Evolutionary conservation across 202 grass and related monocot genomes (phyloP), one percentile per base, ranked within the genome.

Genomic region (Setaria viridis): DNA sequence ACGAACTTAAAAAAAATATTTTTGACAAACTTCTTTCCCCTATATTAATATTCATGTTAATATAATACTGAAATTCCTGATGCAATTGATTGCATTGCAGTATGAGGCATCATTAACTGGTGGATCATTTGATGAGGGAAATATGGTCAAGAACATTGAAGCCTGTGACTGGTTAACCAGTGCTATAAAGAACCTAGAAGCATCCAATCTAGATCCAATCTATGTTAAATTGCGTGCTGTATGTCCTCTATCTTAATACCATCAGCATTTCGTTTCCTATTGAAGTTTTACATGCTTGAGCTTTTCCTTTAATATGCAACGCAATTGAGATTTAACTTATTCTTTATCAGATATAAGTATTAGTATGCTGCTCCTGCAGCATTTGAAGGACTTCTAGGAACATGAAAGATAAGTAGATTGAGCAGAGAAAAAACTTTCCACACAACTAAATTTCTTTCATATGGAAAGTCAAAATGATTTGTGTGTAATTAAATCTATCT

Each of bases 161-260:
- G 91, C 93, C 37, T 99, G 96, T 88, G 96, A 99, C 75, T 99
- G 96, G 96, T 90, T 99, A 90, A 99, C 96, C 25, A 80, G 72
- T 88, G 91, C 91, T 58, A 92, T 99, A 77, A 85, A 83, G 70
- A 95, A 99, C 73, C 86, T 99, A 76, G 96, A 99, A 92, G 87
- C 74, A 0, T 92, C 96, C 17, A 95, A 88, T 80, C 42, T 99
- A 71, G 91, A 99, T 72, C 90, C 91, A 62, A 79, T 79, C 70
- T 99, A 99, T 91, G 96, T 78, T 55, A 99, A 80, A 92, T 54
- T 99, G 70, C 88, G 93, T 82, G 96, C 88, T 71, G 96, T 99
- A 95, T 74, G 76, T 77, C 57, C 55, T 76, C 39, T 73, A 25
- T 62, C 72, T 69, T 70, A 17, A 19, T 75, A 43, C 2, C 20